Evolutionary conservation across 257 asterid species (phyloP).

Genomic region (Plantago ovata): DNA sequence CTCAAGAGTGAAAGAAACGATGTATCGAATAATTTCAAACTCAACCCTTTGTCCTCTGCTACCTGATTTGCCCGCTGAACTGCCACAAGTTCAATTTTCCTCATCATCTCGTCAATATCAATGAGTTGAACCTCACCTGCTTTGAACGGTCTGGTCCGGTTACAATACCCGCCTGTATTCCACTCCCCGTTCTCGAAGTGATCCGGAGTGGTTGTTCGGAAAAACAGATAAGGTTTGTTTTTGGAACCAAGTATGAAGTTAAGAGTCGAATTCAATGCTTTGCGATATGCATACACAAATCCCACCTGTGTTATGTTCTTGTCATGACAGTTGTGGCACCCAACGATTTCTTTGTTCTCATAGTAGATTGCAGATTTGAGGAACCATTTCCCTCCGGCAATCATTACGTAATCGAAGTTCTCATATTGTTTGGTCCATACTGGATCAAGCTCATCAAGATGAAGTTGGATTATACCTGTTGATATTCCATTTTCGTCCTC

Average conservation of each 20-base stretch:
- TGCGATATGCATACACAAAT: constrained; percentile 47
- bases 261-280: constrained; percentile 48
- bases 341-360: constrained; percentile 44
- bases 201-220: constrained; percentile 64
- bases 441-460: constrained; percentile 57
- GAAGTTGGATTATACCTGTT: constrained; percentile 50
- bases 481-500: constrained; percentile 73
- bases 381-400: constrained; percentile 83
- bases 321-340: constrained; percentile 67
- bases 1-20: constrained; percentile 50
- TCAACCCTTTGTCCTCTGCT: constrained; percentile 23
- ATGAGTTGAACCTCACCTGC: constrained; percentile 35
- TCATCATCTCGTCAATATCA: constrained; percentile 37
- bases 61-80: constrained; percentile 26
- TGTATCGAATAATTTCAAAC: constrained; percentile 51
- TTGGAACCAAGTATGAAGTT: constrained; percentile 31
- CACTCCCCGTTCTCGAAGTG: constrained; percentile 76
- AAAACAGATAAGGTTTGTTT: constrained; percentile 32
- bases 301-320: constrained; percentile 56
- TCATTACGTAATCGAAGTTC: constrained; percentile 43
- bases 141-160: constrained; percentile 50
- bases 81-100: constrained; percentile 46
- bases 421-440: constrained; percentile 52
- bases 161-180: constrained; percentile 67
- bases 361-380: constrained; percentile 61